phyloP scores from a whole-genome alignment of 1,284 basidiomycete genomes.

The Melampsora allii-populina region DNA sequence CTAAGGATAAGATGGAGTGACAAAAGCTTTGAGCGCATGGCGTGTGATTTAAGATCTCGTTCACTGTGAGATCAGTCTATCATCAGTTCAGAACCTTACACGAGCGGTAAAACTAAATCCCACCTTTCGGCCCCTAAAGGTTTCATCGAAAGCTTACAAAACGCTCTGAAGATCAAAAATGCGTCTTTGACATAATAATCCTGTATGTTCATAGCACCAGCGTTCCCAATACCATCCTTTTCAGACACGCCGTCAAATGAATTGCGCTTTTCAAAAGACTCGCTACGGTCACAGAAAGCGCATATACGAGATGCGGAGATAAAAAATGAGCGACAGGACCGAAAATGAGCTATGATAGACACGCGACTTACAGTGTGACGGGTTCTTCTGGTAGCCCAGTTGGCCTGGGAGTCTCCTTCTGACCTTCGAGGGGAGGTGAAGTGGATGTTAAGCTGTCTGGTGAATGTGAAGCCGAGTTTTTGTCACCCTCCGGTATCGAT shows the following conservation, averaged over 20 bases:
- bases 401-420: conserved; percentile 3
- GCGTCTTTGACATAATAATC: conserved; percentile 93
- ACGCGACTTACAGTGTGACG: conserved; percentile 32
- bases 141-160: conserved; percentile 98
- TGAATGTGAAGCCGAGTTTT: neutral
- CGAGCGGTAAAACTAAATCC: neutral
- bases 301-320: neutral
- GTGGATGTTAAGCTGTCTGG: neutral
- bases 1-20: conserved; percentile 88
- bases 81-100: conserved; percentile 18
- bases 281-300: conserved; percentile 34
- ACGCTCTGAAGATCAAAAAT: conserved; percentile 88
- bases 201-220: conserved; percentile 51
- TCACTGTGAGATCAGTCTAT: conserved; percentile 60
- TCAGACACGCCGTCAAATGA: conserved; percentile 46
- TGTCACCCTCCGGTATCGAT: neutral
- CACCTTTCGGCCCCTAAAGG: conserved; percentile 86
- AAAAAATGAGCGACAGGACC: conserved; percentile 14
- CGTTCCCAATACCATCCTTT: conserved; percentile 46
- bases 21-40: conserved; percentile 90
- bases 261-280: conserved; percentile 49
- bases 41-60: conserved; percentile 85
- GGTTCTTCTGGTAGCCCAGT: conserved; percentile 16
- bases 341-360: neutral
- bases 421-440: neutral